Percentiles rank a stretch among this genome's conserved stretches.
Conservation (phyloP, 805 yeast species). For the Phaffomyces antillensis region DNA sequence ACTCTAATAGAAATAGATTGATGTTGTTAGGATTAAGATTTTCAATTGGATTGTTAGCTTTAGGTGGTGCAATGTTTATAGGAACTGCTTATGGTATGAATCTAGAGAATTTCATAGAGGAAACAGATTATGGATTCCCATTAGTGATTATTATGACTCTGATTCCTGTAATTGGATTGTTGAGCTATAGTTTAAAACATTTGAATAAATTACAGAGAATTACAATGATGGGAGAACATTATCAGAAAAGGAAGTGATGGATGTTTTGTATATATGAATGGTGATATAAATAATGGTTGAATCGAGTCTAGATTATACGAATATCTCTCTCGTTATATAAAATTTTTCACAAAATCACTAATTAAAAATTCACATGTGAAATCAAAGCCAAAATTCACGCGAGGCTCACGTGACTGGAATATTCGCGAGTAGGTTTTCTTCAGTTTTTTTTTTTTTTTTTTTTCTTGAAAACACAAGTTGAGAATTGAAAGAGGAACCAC, state of each 20-base stretch:
- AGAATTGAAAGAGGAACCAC: no score
- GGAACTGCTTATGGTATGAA: conserved; percentile 96
- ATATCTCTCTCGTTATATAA: no score
- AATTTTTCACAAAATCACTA: no score
- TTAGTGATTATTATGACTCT: conserved; percentile 34
- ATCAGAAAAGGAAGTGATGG: conserved; percentile 6
- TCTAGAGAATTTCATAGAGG: conserved; percentile 86
- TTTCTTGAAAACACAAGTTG: no score
- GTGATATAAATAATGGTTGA: background rate
- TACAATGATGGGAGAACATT: conserved; percentile 50
- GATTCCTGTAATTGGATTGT: conserved; percentile 41
- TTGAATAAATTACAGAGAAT: conserved; percentile 64
- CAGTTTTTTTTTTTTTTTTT: no score
- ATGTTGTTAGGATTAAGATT: conserved; percentile 83
- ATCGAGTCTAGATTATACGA: no score
- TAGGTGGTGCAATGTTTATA: conserved; percentile 72
- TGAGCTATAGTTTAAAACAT: conserved; percentile 46
- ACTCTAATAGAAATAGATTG: conserved; percentile 87
- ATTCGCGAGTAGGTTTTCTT: no score
- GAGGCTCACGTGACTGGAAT: no score
- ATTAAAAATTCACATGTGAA: background rate
- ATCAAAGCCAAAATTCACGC: no score
- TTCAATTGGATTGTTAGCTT: conserved; percentile 73
- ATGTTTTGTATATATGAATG: background rate
- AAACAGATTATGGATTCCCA: conserved; percentile 60